A percentile compares a stretch with the other conserved stretches of the same genome.
Conservation (phyloP, 805 yeast genomes). For the Brettanomyces sp. region DNA sequence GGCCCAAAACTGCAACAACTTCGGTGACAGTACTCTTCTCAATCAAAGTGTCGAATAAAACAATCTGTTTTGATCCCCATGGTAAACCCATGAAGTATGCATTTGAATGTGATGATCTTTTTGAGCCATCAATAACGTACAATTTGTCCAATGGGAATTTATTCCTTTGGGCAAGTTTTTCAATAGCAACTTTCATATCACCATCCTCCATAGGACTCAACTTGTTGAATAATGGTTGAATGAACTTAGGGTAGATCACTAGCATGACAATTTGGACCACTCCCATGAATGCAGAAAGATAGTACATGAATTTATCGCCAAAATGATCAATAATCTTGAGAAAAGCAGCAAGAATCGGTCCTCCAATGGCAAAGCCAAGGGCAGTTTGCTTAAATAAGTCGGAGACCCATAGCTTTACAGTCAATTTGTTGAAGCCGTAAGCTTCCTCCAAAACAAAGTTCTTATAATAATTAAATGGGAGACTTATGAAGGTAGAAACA, state of each 20-base stretch:
- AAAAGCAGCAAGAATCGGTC: conserved; percentile 65
- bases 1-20: conserved; percentile 93
- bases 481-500: conserved; percentile 40
- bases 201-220: conserved; percentile 87
- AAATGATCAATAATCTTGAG: conserved; percentile 73
- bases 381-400: conserved; percentile 59
- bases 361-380: conserved; percentile 50
- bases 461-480: conserved; percentile 68
- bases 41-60: conserved; percentile 83
- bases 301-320: conserved; percentile 75
- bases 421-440: conserved; percentile 87
- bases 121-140: conserved; percentile 93
- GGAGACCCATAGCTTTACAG: conserved; percentile 57
- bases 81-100: conserved; percentile 96
- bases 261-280: conserved; percentile 63
- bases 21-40: conserved; percentile 68
- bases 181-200: conserved; percentile 73
- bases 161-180: conserved; percentile 63
- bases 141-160: conserved; percentile 81
- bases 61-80: conserved; percentile 88
- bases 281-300: conserved; percentile 64
- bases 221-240: conserved; percentile 89
- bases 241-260: conserved; percentile 73
- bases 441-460: conserved; percentile 87
- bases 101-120: conserved; percentile 91